Evolutionary conservation across 371 early-diverging fungal species (phyloP), one percentile per base, ranked within the genome.

Genomic region (Lichtheimia corymbifera): DNA sequence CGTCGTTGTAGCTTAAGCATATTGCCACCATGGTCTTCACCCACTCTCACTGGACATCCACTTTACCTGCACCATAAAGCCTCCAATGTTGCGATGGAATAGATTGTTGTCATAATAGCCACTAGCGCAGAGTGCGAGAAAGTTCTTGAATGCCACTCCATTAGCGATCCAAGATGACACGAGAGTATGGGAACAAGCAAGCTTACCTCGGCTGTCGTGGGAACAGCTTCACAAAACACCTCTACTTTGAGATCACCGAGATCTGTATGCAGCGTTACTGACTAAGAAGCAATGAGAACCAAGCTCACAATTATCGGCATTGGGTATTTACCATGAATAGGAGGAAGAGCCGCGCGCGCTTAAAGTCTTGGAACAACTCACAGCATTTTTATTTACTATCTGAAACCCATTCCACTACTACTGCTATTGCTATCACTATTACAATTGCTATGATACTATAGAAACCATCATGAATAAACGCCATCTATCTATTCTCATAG

Each of bases 211-310:
- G 92, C 87, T 4, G 96, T 82, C 51, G 82, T 87, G 14, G 96
- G 96, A 3, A 89, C 91, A 7, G 90, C 85, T 66, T 90, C 90
- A 65, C 90, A 92, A 69, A 90, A 88, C 22, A 93, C 71, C 76
- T 91, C 92, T 18, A 93, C 83, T 70, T 97, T 96, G 40, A 97
- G 71, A 77, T 96, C 96, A 11, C 97, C 97, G 18, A 94, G 83
- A 80, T 93, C 93, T 15, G 97, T 97, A 64, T 88, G 92, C 57
- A 90, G 70, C 55, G 93, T 93, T 18, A 94, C 92, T 63, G 89
- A 88, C 89, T 88, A 41, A 30, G 15, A n/a, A 25, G 30, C 30
- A 55, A 14, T n/a, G 22, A 17, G 25, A 12, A 45, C 20, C 17
- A 14, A 52, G 13, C n/a, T 22, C 18, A 50, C 9, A 50, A n/a